Base-by-base conservation (phyloP, 805 yeast genomes). In the Ogataea paradorogensis region DNA sequence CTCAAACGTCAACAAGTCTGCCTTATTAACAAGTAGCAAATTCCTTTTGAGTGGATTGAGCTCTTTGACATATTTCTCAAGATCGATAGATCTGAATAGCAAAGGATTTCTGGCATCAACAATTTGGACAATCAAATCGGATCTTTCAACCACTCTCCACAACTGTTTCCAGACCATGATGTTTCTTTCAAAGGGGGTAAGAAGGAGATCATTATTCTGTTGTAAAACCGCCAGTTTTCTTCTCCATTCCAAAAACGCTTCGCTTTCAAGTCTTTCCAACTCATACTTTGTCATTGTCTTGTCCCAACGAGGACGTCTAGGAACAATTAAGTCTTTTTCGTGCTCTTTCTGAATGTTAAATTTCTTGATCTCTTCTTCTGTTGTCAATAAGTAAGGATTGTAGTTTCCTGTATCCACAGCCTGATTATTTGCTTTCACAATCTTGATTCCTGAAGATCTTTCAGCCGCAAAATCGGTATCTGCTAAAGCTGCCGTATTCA, bases 151-250 rank as follows among this genome's bases (percentile, higher is more conserved):
- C 30, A 93, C 99, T 66, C 99, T 78, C 99, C 99, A 93, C 50
- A 93, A 70, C 66, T 93, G 99, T 59, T 93, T 81, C 99, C 99
- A 93, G 43, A 93, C 97, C 71, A 91, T 96, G 48, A 93, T 71
- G 61, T 93, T 93, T 69, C 99, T 80, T 69, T 93, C 99, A 59
- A 91, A 93, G 4, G 99, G 99, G 0, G 99, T 93, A 59, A 93
- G 73, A 43, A 90, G 69, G 54, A 93, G 70, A 61, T 91, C 95
- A 49, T 88, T 79, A 51, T 74, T 76, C 61, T 91, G 95, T 48
- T 90, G 95, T 41, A 93, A 69, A 30, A 73, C 63, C 0, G 99
- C 99, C 46, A 93, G 72, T 35, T 80, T 81, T 58, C 98, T 74
- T 68, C 99, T 79, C 99, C 99, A 93, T 22, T 85, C 83, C 55